Evolutionary conservation across 2,329 filamentous ascomycete genomes (phyloP).

Genomic region (Dothistroma pini): DNA sequence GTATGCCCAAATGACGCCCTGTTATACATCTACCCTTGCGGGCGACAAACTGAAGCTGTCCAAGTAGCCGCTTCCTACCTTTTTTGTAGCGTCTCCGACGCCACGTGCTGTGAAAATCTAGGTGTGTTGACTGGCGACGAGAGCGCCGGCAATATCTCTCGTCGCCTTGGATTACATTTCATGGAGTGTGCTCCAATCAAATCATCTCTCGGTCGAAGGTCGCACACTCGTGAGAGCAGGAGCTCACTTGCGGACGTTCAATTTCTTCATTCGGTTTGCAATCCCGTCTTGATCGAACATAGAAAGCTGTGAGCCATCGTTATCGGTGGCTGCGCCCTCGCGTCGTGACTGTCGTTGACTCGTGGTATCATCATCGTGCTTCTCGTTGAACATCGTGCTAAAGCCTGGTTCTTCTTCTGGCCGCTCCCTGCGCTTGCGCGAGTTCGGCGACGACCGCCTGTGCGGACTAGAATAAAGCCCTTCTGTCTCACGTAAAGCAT

Average conservation of each 20-base stretch:
- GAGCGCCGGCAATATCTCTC: neutral
- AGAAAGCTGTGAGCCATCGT: slow-evolving; percentile 24
- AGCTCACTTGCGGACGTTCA: slow-evolving; percentile 16
- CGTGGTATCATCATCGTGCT: slow-evolving; percentile 17
- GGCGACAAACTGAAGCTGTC: slow-evolving; percentile 7
- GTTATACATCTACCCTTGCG: slow-evolving; percentile 21
- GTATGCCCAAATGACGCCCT: slow-evolving; percentile 10
- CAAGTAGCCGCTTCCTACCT: slow-evolving; percentile 11
- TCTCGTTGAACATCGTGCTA: slow-evolving; percentile 34
- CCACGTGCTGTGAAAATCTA: slow-evolving; percentile 16
- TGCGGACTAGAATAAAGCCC: slow-evolving; percentile 45
- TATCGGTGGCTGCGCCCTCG: slow-evolving; percentile 26
- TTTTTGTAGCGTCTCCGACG: slow-evolving; percentile 15
- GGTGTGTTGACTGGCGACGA: slow-evolving; percentile 14
- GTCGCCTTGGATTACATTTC: neutral
- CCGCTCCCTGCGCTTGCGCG: slow-evolving; percentile 1
- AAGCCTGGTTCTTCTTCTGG: slow-evolving; percentile 34
- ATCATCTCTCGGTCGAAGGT: neutral
- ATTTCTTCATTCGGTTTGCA: slow-evolving; percentile 17
- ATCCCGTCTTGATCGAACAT: slow-evolving; percentile 12
- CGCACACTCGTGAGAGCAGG: slow-evolving; percentile 1
- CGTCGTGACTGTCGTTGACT: slow-evolving; percentile 24
- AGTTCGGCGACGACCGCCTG: slow-evolving; percentile 15
- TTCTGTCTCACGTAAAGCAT: slow-evolving; percentile 46
- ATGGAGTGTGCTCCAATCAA: slow-evolving; percentile 3